A percentile compares a stretch with the other conserved stretches of the same genome.
phyloP scores from a whole-genome alignment of 495 filamentous ascomycete genomes.

The Trichoderma gamsii region DNA sequence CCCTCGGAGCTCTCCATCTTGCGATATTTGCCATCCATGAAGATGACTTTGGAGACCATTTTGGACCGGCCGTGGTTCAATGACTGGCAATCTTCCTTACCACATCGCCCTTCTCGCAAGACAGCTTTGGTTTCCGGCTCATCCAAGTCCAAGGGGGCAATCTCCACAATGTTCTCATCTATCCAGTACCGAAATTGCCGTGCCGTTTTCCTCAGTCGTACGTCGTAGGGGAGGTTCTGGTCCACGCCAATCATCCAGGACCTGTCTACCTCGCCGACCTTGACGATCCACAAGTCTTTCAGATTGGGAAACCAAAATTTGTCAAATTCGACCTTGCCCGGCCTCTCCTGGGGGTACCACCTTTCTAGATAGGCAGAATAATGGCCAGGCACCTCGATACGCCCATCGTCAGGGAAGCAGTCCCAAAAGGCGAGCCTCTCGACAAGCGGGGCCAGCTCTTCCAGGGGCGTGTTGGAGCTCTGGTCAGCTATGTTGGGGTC shows the following conservation, averaged over 20 bases:
- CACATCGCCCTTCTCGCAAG: slow-evolving; percentile 14
- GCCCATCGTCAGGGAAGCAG: slow-evolving; percentile 12
- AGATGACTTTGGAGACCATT: slow-evolving; percentile 15
- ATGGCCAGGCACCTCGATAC: slow-evolving; percentile 3
- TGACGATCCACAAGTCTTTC: slow-evolving; percentile 15
- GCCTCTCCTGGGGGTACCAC: slow-evolving; percentile 1
- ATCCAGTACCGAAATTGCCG: slow-evolving; percentile 16
- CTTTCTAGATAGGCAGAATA: slow-evolving; percentile 9
- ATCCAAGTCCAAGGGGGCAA: slow-evolving; percentile 10
- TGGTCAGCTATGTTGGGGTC: slow-evolving; percentile 15
- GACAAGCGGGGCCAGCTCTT: slow-evolving; percentile 10
- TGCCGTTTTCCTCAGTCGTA: not conserved
- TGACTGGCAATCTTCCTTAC: slow-evolving; percentile 9
- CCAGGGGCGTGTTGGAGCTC: slow-evolving; percentile 1
- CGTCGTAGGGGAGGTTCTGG: slow-evolving; percentile 13
- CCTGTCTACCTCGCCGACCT: slow-evolving; percentile 12
- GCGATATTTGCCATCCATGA: slow-evolving; percentile 15
- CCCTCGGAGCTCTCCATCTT: not conserved
- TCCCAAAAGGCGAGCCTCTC: slow-evolving; percentile 16
- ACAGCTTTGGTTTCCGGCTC: slow-evolving; percentile 8
- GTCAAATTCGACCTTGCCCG: slow-evolving; percentile 11
- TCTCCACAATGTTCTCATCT: slow-evolving; percentile 15
- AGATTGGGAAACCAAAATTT: slow-evolving; percentile 15
- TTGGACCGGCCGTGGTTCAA: slow-evolving; percentile 5
- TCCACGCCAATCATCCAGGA: slow-evolving; percentile 10